Base-by-base conservation (phyloP, 2,329 filamentous ascomycete genomes). In the Fusarium azukiicola region DNA sequence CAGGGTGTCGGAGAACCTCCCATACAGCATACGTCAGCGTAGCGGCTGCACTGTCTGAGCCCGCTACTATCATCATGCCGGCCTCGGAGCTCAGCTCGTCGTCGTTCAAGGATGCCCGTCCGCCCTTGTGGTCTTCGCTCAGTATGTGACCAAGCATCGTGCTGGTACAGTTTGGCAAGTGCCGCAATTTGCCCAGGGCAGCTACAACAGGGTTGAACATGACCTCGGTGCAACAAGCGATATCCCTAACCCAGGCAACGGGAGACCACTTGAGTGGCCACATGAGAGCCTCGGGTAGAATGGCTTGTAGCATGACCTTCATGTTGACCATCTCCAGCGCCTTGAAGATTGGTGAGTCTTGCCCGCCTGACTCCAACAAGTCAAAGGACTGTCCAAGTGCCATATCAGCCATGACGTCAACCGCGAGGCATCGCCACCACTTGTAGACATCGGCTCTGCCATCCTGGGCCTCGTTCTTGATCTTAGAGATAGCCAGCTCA, bases 381-480 rank as follows among this genome's bases (percentile, higher is more conserved):
- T 47, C 42, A 46, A 66, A 66, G 2, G 42, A 66, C 13, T 36
- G 40, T 36, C 61, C 42, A 46, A 66, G 47, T 47, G 61, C 61
- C 42, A 66, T 66, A 11, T 66, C 42, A 66, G 40, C 16, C 40
- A 66, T 47, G 42, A 66, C 61, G 17, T 66, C 61, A 32, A 66
- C 61, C 11, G 61, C 61, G 23, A 66, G 42, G 17, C 61, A 66
- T 47, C 61, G 61, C 61, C 61, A 66, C 61, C 61, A 66, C 61
- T 66, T 66, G 42, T 66, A 66, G 9, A 66, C 61, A 3, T 66
- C 61, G 14, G 44, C 61, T 17, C 27, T 66, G 7, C 61, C 61
- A 3, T 16, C 40, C 27, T 66, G 40, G 12, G 61, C 42, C 23
- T 66, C 61, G 23, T 27, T 47, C 42, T 66, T 66, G 61, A 66